Percentiles rank a stretch among this genome's conserved stretches.
phyloP scores from a whole-genome alignment of 495 filamentous ascomycete species.

The Penicillium chermesinum region DNA sequence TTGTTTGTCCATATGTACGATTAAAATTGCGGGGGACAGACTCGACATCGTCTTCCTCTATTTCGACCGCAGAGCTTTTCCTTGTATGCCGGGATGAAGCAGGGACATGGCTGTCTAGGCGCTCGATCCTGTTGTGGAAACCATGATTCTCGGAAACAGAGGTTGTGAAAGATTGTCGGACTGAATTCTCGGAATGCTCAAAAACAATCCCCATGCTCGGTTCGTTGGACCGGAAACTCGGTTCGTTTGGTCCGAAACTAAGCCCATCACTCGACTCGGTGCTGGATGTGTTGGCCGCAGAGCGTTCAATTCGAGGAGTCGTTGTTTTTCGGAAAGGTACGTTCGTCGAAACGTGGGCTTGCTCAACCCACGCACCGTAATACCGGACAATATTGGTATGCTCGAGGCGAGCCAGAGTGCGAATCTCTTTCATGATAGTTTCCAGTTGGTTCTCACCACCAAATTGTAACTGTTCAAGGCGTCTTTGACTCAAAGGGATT shows the following conservation, averaged over 20 bases:
- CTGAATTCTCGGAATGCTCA: slow-evolving; percentile 28
- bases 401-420: slow-evolving; percentile 49
- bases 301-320: slow-evolving; percentile 15
- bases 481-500: slow-evolving; percentile 44
- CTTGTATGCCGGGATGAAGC: slow-evolving; percentile 26
- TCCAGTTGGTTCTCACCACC: slow-evolving; percentile 45
- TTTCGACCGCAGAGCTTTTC: slow-evolving; percentile 27
- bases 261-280: background rate
- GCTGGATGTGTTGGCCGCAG: slow-evolving; percentile 8
- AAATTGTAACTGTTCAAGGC: slow-evolving; percentile 41
- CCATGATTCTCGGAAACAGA: slow-evolving; percentile 24
- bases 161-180: slow-evolving; percentile 6
- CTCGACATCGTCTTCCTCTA: slow-evolving; percentile 36
- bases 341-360: slow-evolving; percentile 27
- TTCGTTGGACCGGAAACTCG: background rate
- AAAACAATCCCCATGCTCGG: slow-evolving; percentile 42
- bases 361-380: slow-evolving; percentile 50
- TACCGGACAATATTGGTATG: slow-evolving; percentile 52
- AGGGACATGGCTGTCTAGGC: slow-evolving; percentile 23
- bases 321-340: slow-evolving; percentile 13
- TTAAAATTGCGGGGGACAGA: slow-evolving; percentile 37
- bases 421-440: slow-evolving; percentile 49
- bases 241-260: background rate
- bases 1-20: slow-evolving; percentile 26
- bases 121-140: slow-evolving; percentile 14